These are phyloP conservation scores for Xylaria flabelliformis DNA, from an alignment of 495 filamentous ascomycete species.

Conservation along the genomic window DNA sequence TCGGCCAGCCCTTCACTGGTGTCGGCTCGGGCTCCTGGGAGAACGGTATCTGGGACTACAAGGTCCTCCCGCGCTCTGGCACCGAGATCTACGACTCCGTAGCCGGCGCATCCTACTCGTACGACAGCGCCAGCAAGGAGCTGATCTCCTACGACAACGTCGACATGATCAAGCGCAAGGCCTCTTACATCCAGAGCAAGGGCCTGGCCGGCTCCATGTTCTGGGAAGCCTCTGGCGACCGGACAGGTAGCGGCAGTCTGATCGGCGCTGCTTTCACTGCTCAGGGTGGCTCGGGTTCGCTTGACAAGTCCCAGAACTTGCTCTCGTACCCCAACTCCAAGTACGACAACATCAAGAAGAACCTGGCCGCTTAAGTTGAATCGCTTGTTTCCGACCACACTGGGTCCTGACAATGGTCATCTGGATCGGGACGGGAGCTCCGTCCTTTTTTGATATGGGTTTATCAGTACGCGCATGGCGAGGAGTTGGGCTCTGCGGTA, in stretches of 20 bases:
- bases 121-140: constrained; percentile 61
- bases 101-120: constrained; percentile 70
- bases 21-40: constrained; percentile 75
- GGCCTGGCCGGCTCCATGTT: constrained; percentile 85
- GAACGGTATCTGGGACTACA: constrained; percentile 83
- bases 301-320: constrained; percentile 46
- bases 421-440: constrained; percentile 32
- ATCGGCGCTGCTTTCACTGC: constrained; percentile 58
- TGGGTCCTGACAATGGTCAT: constrained; percentile 25
- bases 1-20: constrained; percentile 68
- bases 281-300: constrained; percentile 40
- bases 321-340: constrained; percentile 50
- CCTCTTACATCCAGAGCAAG: constrained; percentile 64
- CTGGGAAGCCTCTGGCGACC: constrained; percentile 87
- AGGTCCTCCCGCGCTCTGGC: constrained; percentile 62
- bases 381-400: not conserved
- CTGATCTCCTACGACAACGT: constrained; percentile 79
- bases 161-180: constrained; percentile 67
- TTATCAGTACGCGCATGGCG: not conserved
- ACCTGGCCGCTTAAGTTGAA: constrained; percentile 29
- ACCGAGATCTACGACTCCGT: constrained; percentile 53
- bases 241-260: constrained; percentile 63
- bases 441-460: constrained; percentile 21
- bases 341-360: constrained; percentile 51
- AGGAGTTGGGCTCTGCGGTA: constrained; percentile 9